Evolutionary conservation across 805 yeast genomes (phyloP).

Genomic region (Kodamaea lidongshanica): DNA sequence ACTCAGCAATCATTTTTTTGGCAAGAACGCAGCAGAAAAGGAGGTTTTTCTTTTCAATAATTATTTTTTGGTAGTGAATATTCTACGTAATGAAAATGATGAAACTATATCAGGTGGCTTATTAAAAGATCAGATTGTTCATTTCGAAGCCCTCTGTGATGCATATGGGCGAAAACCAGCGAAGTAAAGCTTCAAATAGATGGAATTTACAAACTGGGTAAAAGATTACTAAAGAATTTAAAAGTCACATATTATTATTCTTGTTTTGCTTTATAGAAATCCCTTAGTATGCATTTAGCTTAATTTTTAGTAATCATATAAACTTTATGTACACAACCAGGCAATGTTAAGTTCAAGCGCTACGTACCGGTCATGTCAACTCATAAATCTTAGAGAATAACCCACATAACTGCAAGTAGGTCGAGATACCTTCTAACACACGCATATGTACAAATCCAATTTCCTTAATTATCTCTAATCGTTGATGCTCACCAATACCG

Average conservation of each 20-base stretch:
- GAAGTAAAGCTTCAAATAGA: too few species aligned
- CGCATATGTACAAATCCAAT: slow-evolving; percentile 92
- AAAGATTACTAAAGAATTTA: too few species aligned
- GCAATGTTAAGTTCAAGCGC: too few species aligned
- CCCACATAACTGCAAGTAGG: slow-evolving; percentile 81
- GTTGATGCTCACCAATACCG: slow-evolving; percentile 57
- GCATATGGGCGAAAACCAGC: too few species aligned
- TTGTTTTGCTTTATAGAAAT: too few species aligned
- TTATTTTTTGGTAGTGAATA: slow-evolving; percentile 56
- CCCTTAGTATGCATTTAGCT: too few species aligned
- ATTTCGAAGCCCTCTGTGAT: slow-evolving; percentile 34
- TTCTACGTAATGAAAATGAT: slow-evolving; percentile 38
- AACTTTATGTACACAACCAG: too few species aligned
- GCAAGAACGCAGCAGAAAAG: slow-evolving; percentile 39
- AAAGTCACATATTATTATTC: too few species aligned
- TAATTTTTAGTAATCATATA: too few species aligned
- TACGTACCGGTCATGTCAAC: background rate
- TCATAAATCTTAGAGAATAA: slow-evolving; percentile 57
- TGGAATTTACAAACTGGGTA: too few species aligned
- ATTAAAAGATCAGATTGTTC: slow-evolving; percentile 32
- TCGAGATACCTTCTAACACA: slow-evolving; percentile 85
- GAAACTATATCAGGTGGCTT: slow-evolving; percentile 17
- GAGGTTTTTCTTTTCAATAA: slow-evolving; percentile 74
- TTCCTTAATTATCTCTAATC: slow-evolving; percentile 74
- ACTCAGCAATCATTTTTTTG: slow-evolving; percentile 43